Percentiles rank a stretch among this genome's conserved stretches.
These are phyloP conservation scores for Wallemia hederae DNA, from an alignment of 1,284 basidiomycete genomes.

Conservation along the genomic window DNA sequence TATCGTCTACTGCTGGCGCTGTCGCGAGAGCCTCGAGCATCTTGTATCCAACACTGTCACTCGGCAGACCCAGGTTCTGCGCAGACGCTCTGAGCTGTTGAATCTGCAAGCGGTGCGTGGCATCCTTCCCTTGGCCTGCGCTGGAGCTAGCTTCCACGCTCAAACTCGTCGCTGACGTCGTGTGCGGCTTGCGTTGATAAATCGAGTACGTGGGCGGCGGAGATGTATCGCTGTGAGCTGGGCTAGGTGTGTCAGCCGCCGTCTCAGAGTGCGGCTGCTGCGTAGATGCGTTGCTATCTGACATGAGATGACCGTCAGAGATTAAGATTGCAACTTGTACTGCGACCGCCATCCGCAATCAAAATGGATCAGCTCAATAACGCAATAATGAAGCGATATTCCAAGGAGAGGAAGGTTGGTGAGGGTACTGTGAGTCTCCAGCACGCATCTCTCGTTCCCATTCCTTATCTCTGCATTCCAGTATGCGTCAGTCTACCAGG, in stretches of 20 bases:
- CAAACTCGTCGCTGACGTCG: not conserved
- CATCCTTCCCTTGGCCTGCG: not conserved
- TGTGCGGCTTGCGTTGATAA: not conserved
- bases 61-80: not conserved
- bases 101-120: not conserved
- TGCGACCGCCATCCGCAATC: not conserved
- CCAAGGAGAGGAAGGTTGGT: constrained; percentile 61
- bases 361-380: not conserved
- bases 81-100: not conserved
- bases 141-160: not conserved
- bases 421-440: constrained; percentile 39
- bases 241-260: not conserved
- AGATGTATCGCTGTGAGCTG: not conserved
- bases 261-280: not conserved
- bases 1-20: not conserved
- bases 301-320: not conserved
- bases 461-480: not conserved
- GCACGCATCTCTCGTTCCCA: not conserved
- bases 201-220: not conserved
- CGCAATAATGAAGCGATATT: constrained; percentile 1
- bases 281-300: not conserved
- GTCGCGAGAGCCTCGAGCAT: not conserved
- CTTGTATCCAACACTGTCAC: not conserved
- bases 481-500: constrained; percentile 15
- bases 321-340: not conserved